Conservation (phyloP, 2,329 filamentous ascomycete genomes). For the Colletotrichum sidae region DNA sequence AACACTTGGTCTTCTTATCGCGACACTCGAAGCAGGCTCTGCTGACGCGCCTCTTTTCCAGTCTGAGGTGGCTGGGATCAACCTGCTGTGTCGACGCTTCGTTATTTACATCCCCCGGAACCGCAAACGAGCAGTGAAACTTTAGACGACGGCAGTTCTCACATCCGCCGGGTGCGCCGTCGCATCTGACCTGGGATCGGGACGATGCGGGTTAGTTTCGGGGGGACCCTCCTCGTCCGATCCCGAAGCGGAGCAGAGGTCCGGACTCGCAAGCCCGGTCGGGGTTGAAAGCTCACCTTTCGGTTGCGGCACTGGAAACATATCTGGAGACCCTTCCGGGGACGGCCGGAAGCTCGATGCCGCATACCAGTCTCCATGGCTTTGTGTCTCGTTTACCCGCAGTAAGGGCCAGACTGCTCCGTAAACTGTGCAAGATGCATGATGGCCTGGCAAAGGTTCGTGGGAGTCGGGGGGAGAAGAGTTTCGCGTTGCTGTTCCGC, state of each 20-base stretch:
- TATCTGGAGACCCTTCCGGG: conserved; percentile 34
- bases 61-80: conserved; percentile 19
- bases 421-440: conserved; percentile 14
- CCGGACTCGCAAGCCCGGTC: too few species aligned
- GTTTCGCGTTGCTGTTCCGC: conserved; percentile 1
- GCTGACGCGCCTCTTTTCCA: conserved; percentile 32
- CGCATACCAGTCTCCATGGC: conserved; percentile 20
- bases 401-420: neutral
- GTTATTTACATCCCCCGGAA: neutral
- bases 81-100: neutral
- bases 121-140: conserved; percentile 33
- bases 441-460: conserved; percentile 12
- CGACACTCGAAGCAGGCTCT: conserved; percentile 29
- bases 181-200: conserved; percentile 30
- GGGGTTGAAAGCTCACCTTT: conserved; percentile 19
- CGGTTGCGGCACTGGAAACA: conserved; percentile 36
- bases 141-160: conserved; percentile 31
- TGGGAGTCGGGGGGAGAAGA: conserved; percentile 28
- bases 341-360: conserved; percentile 23
- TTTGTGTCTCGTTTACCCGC: conserved; percentile 8
- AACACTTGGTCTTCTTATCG: conserved; percentile 34
- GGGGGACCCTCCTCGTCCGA: neutral
- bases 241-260: conserved; percentile 2
- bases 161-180: conserved; percentile 27
- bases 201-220: conserved; percentile 5